phyloP scores from a whole-genome alignment of 805 yeast genomes.

The Saturnispora mendoncae region DNA sequence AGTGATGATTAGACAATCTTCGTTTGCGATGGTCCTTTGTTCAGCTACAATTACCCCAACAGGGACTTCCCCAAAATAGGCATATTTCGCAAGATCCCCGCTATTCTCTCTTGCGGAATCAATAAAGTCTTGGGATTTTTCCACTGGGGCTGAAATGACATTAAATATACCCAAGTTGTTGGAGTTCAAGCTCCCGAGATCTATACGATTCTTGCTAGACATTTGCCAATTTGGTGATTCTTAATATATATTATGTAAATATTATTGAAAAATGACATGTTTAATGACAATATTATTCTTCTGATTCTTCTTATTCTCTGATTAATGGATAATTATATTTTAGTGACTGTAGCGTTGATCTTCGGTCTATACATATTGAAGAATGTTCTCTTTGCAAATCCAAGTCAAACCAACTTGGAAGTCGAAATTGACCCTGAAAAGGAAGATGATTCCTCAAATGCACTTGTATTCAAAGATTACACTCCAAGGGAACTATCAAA shows the following conservation, averaged over 20 bases:
- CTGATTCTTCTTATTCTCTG: no score
- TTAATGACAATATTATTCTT: no score
- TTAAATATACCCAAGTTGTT: slow-evolving; percentile 54
- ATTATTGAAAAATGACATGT: no score
- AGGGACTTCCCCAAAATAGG: slow-evolving; percentile 64
- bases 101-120: slow-evolving; percentile 33
- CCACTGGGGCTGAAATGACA: slow-evolving; percentile 50
- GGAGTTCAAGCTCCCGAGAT: slow-evolving; percentile 48
- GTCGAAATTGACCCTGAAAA: slow-evolving; percentile 22
- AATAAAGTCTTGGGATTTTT: slow-evolving; percentile 46
- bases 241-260: no score
- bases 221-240: background rate
- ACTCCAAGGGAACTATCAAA: slow-evolving; percentile 67
- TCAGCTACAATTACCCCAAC: slow-evolving; percentile 68
- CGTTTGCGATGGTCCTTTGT: slow-evolving; percentile 35
- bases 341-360: slow-evolving; percentile 20
- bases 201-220: slow-evolving; percentile 23
- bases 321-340: slow-evolving; percentile 24
- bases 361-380: slow-evolving; percentile 19
- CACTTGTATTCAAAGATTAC: slow-evolving; percentile 36
- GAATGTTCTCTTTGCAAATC: slow-evolving; percentile 18
- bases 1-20: slow-evolving; percentile 25
- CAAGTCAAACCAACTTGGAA: slow-evolving; percentile 17
- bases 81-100: slow-evolving; percentile 46
- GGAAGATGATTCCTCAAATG: slow-evolving; percentile 14